Base-by-base conservation (phyloP, 2,329 filamentous ascomycete species). In the Tolypocladium ovalisporum region DNA sequence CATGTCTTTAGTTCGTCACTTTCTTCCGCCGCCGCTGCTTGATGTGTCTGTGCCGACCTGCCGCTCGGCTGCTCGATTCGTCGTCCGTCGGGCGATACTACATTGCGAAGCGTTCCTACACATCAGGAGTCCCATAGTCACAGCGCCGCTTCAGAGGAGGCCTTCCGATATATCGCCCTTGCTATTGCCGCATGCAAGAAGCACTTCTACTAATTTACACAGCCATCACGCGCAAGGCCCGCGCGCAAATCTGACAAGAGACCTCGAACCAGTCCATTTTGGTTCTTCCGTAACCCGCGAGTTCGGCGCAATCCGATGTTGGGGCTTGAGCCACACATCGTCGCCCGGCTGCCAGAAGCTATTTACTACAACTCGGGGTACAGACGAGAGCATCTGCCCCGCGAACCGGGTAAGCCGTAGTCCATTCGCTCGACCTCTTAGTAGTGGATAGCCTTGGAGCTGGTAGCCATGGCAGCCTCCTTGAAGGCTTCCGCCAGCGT, bases 401-500 rank as follows among this genome's bases (percentile, higher is more conserved):
- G 47, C 19, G 19, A 9, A 15, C 29, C 10, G 47, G 47, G 8
- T 19, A 51, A 29, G 9, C 47, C 47, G n/a, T n/a, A 27, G 47
- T 29, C 27, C 4, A 51, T 9, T 4, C 4, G 47, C 47, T 34
- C 19, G 7, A 27, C 27, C 9, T 44, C 56, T 71, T 89, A 99
- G 76, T 88, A 96, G 80, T 99, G 94, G 73, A 99, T 96, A 64
- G 94, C 87, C 81, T 96, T 94, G 68, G 86, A 84, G 79, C 96
- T 91, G 54, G 93, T 97, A 61, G 90, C 89, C 94, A 99, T 97
- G 66, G 94, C 94, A 68, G 94, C 94, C 84, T 99, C 94, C 83
- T 99, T 99, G 84, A 99, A 97, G 51, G 94, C 94, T 80, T 99
- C 94, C 29, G 93, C 86, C 60, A 99, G 82, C 55, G 92, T 97